phyloP scores from a whole-genome alignment of 1,284 basidiomycete species.

The Polyporus tsugae region DNA sequence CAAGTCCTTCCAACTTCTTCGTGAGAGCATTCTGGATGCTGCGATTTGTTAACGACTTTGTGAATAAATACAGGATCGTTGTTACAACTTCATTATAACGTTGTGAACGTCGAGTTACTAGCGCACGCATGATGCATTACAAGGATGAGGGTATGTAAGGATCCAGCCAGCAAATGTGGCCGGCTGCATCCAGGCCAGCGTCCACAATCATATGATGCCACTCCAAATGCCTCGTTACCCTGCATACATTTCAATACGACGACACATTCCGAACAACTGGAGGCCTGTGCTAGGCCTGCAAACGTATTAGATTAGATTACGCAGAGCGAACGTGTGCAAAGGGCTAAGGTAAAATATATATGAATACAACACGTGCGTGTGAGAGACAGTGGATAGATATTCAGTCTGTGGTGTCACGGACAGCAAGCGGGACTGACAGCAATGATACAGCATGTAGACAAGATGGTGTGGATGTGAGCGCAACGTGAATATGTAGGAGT shows the following conservation, averaged over 20 bases:
- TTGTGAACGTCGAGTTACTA: neutral
- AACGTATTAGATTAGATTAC: neutral
- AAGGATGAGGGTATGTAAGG: no score
- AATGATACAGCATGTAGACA: slow-evolving; percentile 24
- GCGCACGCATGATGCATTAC: neutral
- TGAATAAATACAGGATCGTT: no score
- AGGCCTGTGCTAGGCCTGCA: neutral
- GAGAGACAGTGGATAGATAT: neutral
- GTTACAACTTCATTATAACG: no score
- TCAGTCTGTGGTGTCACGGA: slow-evolving; percentile 11
- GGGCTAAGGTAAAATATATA: neutral
- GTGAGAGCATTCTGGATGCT: slow-evolving; percentile 17
- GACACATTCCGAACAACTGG: neutral
- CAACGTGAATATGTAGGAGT: slow-evolving; percentile 9
- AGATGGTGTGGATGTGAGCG: slow-evolving; percentile 6
- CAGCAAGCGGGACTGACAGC: slow-evolving; percentile 20
- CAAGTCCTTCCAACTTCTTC: neutral
- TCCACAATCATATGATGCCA: neutral
- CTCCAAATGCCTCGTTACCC: no score
- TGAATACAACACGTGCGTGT: slow-evolving; percentile 10
- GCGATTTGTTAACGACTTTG: neutral
- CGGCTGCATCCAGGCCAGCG: neutral
- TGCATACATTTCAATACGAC: neutral
- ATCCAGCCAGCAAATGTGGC: neutral
- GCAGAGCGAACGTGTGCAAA: neutral